Base-by-base conservation (phyloP, 257 asterid genomes). In the Solanum clarkiae region DNA sequence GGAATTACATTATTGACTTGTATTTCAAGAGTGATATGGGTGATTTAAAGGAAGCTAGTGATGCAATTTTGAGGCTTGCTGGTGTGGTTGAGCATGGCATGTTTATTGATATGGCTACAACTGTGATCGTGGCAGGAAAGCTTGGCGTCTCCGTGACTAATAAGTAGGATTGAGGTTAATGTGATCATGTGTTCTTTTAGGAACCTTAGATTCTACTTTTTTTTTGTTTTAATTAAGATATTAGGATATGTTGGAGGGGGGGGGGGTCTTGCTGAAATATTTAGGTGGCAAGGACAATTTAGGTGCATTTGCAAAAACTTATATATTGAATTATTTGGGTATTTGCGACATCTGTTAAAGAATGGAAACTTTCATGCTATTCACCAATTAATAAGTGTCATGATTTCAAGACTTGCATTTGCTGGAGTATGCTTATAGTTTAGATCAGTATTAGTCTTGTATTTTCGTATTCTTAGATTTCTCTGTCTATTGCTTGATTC, bases 61-160 rank as follows among this genome's bases (percentile, higher is more conserved):
- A 87, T 44, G 92, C 91, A 10, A 90, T 90, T 80, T 82, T 90
- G 89, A 88, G 92, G 90, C 91, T 90, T 84, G 85, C 92, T 6
- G 92, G 92, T 45, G 92, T 90, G 54, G 91, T 88, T 29, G 92
- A 90, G 80, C 92, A 90, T 49, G 92, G 92, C 3, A 85, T 90
- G 92, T 90, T 90, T 84, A 84, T 90, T 53, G 92, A 87, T 26
- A 87, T 90, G 91, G 92, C 90, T 0, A 90, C 90, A 14, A 90
- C 92, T 14, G 70, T 87, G 87, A 88, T 90, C 80, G 90, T 90
- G 14, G 92, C 91, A 9, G 89, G 91, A 18, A 86, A 90, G 69
- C 84, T 72, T 8, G 92, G 92, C 24, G 90, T 90, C 3, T 81
- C 86, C 7, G 66, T 90, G 26, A 88, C 62, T 68, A 84, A 88